Conservation (phyloP, 2,329 filamentous ascomycete species). For the Rutstroemia sp. region DNA sequence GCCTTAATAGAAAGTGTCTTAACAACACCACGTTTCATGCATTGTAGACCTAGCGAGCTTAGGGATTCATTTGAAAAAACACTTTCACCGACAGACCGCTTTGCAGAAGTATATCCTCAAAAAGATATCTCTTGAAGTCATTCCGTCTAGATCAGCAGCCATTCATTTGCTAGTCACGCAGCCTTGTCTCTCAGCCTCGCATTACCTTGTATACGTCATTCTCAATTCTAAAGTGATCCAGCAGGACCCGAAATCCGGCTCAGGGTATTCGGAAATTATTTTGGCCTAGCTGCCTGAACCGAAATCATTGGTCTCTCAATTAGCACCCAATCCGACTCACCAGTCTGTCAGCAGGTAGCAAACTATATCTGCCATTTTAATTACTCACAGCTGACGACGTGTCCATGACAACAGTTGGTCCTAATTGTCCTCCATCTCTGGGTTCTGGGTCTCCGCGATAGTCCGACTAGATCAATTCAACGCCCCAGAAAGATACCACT, state of each 20-base stretch:
- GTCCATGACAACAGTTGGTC: constrained; percentile 4
- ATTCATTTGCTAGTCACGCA: neutral
- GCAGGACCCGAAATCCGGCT: neutral
- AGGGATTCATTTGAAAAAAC: neutral
- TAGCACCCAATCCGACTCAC: neutral
- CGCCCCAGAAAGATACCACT: neutral
- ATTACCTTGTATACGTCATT: neutral
- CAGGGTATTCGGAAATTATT: neutral
- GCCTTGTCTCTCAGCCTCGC: neutral
- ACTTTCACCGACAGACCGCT: neutral
- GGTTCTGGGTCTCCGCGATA: neutral
- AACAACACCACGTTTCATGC: constrained; percentile 1
- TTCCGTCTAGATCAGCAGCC: too few relatives aligned
- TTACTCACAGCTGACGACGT: constrained; percentile 4
- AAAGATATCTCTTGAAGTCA: neutral
- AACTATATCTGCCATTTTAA: neutral
- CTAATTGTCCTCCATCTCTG: neutral
- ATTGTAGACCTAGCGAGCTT: neutral
- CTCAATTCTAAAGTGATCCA: neutral
- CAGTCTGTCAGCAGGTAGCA: constrained; percentile 1
- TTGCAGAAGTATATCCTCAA: neutral
- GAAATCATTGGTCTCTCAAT: neutral
- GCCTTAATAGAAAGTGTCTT: neutral
- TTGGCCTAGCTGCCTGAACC: constrained; percentile 1
- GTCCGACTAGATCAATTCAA: neutral